A percentile compares a stretch with the other conserved stretches of the same genome.
Evolutionary conservation across 345 rosid species (phyloP).

Genomic region (Punica granatum): DNA sequence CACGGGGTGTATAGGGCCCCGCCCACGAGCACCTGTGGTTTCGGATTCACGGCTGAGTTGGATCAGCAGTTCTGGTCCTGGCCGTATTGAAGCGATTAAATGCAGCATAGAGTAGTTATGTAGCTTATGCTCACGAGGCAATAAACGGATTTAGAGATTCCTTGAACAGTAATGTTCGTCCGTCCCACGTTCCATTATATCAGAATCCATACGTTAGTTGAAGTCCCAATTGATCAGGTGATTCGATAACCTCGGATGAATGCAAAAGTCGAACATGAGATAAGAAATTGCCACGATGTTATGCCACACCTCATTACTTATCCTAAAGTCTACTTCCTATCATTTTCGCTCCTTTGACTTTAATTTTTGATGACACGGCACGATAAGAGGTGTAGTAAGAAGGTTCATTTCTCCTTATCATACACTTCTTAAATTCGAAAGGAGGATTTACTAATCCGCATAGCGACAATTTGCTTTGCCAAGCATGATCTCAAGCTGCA

Average conservation of each 20-base stretch:
- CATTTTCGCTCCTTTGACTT: neutral
- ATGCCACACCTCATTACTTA: neutral
- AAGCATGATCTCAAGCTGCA: too few relatives aligned
- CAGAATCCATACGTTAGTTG: too few relatives aligned
- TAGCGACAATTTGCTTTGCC: too few relatives aligned
- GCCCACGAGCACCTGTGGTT: neutral
- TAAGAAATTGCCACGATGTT: neutral
- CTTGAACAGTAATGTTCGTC: too few relatives aligned
- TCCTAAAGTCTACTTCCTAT: neutral
- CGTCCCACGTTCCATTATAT: too few relatives aligned
- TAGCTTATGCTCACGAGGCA: neutral
- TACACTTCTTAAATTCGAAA: too few relatives aligned
- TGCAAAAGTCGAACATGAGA: too few relatives aligned
- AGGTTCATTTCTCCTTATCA: too few relatives aligned
- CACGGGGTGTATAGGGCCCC: neutral
- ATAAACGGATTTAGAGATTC: neutral
- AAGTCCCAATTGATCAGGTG: too few relatives aligned
- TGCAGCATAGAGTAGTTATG: neutral
- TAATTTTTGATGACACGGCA: neutral
- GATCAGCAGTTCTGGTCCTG: constrained; percentile 1
- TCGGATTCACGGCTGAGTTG: constrained; percentile 1
- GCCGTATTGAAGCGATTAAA: neutral
- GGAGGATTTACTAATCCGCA: too few relatives aligned
- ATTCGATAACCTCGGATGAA: too few relatives aligned
- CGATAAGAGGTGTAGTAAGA: neutral